Percentiles rank a stretch among this genome's conserved stretches.
These are phyloP conservation scores for Salix exigua DNA, from an alignment of 345 rosid genomes.

Conservation along the genomic window DNA sequence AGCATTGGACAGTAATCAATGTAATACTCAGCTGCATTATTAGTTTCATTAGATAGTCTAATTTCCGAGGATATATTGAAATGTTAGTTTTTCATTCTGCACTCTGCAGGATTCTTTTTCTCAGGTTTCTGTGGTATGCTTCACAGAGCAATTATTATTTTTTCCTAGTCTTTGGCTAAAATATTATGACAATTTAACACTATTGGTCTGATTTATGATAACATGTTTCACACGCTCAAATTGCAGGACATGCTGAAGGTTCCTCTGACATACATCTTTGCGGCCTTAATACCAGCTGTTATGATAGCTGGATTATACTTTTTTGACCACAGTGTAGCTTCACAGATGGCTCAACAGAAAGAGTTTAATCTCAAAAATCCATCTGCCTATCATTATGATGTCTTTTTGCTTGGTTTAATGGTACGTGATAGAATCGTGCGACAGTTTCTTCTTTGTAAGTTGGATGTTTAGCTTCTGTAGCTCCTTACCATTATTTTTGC, in stretches of 20 bases:
- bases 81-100: not conserved
- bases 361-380: constrained; percentile 78
- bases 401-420: constrained; percentile 65
- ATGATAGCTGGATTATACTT: constrained; percentile 89
- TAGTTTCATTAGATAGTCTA: not conserved
- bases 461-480: not conserved
- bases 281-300: constrained; percentile 68
- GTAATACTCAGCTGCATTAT: constrained; percentile 24
- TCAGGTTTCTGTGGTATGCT: not conserved
- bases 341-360: constrained; percentile 81
- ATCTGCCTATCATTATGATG: constrained; percentile 77
- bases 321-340: constrained; percentile 89
- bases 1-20: constrained; percentile 82
- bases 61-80: constrained; percentile 1
- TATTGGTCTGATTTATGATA: not conserved
- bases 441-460: not conserved
- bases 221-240: not conserved
- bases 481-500: not conserved
- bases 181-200: not conserved
- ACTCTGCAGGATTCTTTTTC: not conserved
- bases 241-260: constrained; percentile 80
- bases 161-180: not conserved
- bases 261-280: constrained; percentile 61
- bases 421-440: constrained; percentile 24
- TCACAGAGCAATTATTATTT: not conserved